Conservation (phyloP, 371 early-diverging fungal species). For the Apophysomyces sp. region DNA sequence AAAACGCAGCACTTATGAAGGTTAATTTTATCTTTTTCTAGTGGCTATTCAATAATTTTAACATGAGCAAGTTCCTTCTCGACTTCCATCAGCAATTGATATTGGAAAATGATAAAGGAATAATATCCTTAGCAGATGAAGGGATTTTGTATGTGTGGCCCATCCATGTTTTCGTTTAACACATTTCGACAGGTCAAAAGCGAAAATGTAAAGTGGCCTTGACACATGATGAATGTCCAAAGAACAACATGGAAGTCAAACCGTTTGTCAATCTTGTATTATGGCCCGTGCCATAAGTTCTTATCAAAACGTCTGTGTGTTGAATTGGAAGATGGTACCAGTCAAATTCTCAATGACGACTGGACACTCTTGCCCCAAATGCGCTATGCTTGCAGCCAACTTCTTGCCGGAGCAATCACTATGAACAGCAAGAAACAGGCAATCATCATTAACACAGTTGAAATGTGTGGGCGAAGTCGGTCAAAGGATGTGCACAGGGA, state of each 20-base stretch:
- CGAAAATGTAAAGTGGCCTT: too few relatives aligned
- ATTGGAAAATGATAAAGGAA: too few relatives aligned
- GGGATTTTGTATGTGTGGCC: too few relatives aligned
- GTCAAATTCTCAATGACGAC: constrained; percentile 19
- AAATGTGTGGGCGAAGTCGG: constrained; percentile 10
- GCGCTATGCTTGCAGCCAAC: not conserved
- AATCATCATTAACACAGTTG: constrained; percentile 18
- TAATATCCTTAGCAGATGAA: too few relatives aligned
- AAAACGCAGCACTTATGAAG: too few relatives aligned
- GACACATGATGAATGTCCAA: too few relatives aligned
- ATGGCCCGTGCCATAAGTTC: constrained; percentile 12
- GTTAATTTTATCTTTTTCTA: too few relatives aligned
- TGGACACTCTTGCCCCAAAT: not conserved
- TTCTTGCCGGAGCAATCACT: constrained; percentile 14
- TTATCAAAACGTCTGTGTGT: constrained; percentile 13
- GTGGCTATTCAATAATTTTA: too few relatives aligned
- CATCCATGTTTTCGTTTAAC: too few relatives aligned
- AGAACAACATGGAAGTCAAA: not conserved
- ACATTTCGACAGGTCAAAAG: too few relatives aligned
- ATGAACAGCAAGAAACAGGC: constrained; percentile 17
- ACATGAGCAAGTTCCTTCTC: too few relatives aligned
- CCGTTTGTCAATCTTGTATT: not conserved
- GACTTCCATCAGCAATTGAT: too few relatives aligned
- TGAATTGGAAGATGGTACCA: constrained; percentile 4
- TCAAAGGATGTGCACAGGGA: not conserved